A percentile compares a stretch with the other conserved stretches of the same genome.
Conservation (phyloP, 148 eudicot species). For the Cornus suecica region DNA sequence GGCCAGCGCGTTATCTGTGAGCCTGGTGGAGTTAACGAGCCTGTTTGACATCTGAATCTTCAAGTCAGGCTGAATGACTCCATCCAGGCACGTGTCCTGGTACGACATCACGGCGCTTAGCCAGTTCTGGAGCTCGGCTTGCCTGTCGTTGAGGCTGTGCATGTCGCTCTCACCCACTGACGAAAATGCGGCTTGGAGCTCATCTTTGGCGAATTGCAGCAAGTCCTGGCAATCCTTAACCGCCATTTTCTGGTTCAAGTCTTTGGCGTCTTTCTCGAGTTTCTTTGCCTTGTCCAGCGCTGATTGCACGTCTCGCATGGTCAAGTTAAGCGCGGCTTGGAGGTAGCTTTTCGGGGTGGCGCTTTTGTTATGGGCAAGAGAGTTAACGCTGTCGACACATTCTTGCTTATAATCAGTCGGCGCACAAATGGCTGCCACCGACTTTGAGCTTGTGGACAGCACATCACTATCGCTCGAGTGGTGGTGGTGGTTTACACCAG, state of each 20-base stretch:
- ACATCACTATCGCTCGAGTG: not conserved
- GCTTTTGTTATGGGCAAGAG: conserved; percentile 29
- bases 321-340: conserved; percentile 25
- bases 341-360: conserved; percentile 51
- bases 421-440: conserved; percentile 42
- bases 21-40: conserved; percentile 34
- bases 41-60: conserved; percentile 26
- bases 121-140: conserved; percentile 57
- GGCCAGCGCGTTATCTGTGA: conserved; percentile 56
- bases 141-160: conserved; percentile 21
- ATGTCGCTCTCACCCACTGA: conserved; percentile 10
- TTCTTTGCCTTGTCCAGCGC: conserved; percentile 15
- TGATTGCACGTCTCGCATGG: conserved; percentile 29
- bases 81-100: conserved; percentile 55
- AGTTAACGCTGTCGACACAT: conserved; percentile 37
- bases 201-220: conserved; percentile 39
- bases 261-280: conserved; percentile 23
- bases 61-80: conserved; percentile 23
- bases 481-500: conserved; percentile 15
- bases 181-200: conserved; percentile 25
- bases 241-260: conserved; percentile 29
- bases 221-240: conserved; percentile 57
- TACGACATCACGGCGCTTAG: conserved; percentile 47
- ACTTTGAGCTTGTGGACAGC: conserved; percentile 33
- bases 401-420: conserved; percentile 43